Base-by-base conservation (phyloP, 345 rosid species). In the Acer saccharum region DNA sequence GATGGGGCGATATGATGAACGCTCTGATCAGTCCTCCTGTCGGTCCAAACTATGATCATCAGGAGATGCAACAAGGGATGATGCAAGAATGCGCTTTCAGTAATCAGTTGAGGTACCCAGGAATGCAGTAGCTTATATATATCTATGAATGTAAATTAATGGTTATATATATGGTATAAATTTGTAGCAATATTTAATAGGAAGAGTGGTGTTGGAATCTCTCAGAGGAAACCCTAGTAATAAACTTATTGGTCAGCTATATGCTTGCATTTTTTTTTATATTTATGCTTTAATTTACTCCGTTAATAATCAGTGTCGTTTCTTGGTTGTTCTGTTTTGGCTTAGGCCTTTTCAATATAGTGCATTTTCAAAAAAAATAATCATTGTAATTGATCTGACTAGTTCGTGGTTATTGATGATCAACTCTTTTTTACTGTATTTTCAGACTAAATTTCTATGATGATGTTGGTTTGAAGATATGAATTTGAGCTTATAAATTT, bases 1-100 rank as follows among this genome's bases (percentile, higher is more conserved):
- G 81, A 54, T 83, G 85, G 87, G 76, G 81, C 55, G 81, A 83
- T 41, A 71, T 81, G 65, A 73, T 81, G 65, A 72, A 75, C 65
- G 75, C 85, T 44, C 18, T 70, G 75, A 70, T 75, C 50, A 73
- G 27, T 74, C 77, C 83, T 78, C 58, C 83, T 76, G 73, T 21
- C 18, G 69, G 55, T 78, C 65, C 86, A 46, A 71, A 61, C 71
- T 83, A 76, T 50, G 87, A 46, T 43, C 46, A 76, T 35, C 39
- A 4, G 46, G 79, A 70, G n/a, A 68, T 78, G 4, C 79, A 72
- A 65, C 83, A 78, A 73, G 9, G 77, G 23, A 69, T 77, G 72
- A 60, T 81, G 74, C 84, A 81, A 76, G 83, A 74, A 17, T 71
- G 68, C 76, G 73, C 54, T 65, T 79, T 78, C 71, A 29, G 55